Evolutionary conservation across 768 basidiomycete genomes (phyloP), one percentile per base, ranked within the genome.

Genomic region (Russula sp.): DNA sequence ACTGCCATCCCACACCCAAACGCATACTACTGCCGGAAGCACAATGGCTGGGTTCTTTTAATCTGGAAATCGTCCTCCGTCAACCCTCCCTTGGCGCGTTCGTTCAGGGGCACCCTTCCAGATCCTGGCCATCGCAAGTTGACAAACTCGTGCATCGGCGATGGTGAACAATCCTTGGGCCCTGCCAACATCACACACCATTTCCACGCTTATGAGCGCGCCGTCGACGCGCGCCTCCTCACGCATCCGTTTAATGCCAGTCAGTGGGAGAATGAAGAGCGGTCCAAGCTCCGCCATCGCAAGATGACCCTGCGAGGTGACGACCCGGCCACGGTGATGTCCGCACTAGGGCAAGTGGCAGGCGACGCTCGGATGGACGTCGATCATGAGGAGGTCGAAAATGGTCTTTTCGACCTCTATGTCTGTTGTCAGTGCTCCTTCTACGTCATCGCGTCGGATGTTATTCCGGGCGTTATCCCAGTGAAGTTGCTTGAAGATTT

Each of bases 391-490:
- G 75, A 75, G 41, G 78, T 80, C 66, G 70, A 74, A 35, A 84
- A 81, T 25, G 82, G 78, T 60, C 71, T 88, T 34, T 74, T 93
- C 45, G 89, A 93, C 71, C 77, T 92, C 34, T 93, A 88, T 69
- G 76, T 91, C 48, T 93, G 91, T 71, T 93, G 91, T 69, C 90
- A 91, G 69, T 93, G 91, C 71, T 85, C 84, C 25, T 73, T 87
- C 65, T 88, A 86, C 69, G 83, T 86, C 66, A 77, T 90, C 42
- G 85, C 82, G 1, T 89, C 87, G 25, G 78, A 80, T 16, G 75
- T 86, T 55, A 84, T 92, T 50, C 83, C 89, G 41, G 90, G 88
- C 5, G 84, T 93, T 46, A 77, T 93, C 61, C 83, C 86, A 8
- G 73, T 76, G 51, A 81, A 81, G 65, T 74, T 79, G 59, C 73